Percentiles rank a stretch among this genome's conserved stretches.
phyloP scores from a whole-genome alignment of 768 basidiomycete species.

The Mycena capillaripes region DNA sequence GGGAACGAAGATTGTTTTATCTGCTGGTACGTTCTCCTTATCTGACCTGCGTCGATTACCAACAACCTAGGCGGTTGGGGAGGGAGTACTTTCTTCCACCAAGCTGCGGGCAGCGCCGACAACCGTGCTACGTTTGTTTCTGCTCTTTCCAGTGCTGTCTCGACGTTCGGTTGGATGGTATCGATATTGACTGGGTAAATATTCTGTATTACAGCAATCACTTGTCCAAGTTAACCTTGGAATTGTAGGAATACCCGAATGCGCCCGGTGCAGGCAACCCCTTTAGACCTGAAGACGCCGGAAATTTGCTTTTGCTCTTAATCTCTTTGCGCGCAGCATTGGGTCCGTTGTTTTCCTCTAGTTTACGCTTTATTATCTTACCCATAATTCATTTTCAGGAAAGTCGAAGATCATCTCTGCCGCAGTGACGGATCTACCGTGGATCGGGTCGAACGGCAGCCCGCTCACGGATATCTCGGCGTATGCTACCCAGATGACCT shows the following conservation, averaged over 20 bases:
- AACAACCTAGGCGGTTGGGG: constrained; percentile 60
- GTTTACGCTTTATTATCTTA: constrained; percentile 1
- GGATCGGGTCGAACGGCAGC: constrained; percentile 71
- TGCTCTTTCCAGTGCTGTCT: constrained; percentile 62
- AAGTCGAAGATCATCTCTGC: constrained; percentile 75
- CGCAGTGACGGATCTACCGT: constrained; percentile 79
- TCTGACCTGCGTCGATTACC: constrained; percentile 10
- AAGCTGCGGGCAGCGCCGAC: constrained; percentile 54
- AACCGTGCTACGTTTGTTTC: constrained; percentile 60
- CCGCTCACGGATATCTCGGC: constrained; percentile 75
- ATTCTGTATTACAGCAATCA: neutral
- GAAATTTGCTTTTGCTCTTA: constrained; percentile 74
- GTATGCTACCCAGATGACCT: constrained; percentile 75
- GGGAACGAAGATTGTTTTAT: constrained; percentile 66
- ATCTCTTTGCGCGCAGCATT: constrained; percentile 68
- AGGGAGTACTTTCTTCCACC: constrained; percentile 65
- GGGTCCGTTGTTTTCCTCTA: constrained; percentile 37
- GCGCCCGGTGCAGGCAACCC: constrained; percentile 73
- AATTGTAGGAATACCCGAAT: constrained; percentile 79
- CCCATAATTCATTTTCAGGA: constrained; percentile 50
- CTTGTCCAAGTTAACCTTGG: neutral
- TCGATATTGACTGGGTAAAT: constrained; percentile 69
- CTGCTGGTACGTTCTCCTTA: constrained; percentile 58
- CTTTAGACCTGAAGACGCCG: constrained; percentile 68
- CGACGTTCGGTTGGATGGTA: constrained; percentile 67